phyloP scores from a whole-genome alignment of 2,329 filamentous ascomycete species.

The Phaeosphaeria sp. region DNA sequence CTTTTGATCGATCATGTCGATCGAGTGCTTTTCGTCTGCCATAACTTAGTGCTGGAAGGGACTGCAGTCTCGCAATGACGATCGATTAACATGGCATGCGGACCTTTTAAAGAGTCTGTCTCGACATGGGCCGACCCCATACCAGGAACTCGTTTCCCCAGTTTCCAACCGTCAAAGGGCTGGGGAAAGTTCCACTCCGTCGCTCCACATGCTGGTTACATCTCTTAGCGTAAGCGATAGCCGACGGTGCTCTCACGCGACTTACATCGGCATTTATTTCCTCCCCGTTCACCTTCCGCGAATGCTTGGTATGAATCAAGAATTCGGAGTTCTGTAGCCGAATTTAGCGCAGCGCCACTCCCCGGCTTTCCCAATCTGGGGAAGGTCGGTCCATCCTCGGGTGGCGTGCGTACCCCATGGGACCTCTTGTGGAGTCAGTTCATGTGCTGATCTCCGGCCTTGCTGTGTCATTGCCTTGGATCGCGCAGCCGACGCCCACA shows the following conservation, averaged over 20 bases:
- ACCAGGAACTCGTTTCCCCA: not conserved
- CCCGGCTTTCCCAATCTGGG: not conserved
- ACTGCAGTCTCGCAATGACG: not conserved
- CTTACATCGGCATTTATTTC: not conserved
- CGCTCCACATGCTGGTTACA: not conserved
- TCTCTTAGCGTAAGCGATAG: slow-evolving; percentile 14
- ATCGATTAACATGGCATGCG: not conserved
- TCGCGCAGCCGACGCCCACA: not conserved
- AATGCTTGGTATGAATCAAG: not conserved
- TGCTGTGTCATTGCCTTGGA: not conserved
- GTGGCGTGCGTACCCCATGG: not conserved
- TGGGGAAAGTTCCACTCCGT: not conserved
- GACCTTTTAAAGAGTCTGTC: not conserved
- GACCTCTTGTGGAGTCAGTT: not conserved
- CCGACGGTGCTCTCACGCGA: slow-evolving; percentile 7
- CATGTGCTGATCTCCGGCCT: not conserved
- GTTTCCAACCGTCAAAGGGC: not conserved
- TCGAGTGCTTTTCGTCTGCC: not conserved
- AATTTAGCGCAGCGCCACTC: not conserved
- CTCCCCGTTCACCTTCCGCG: not conserved
- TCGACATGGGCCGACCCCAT: not conserved
- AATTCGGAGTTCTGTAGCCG: not conserved
- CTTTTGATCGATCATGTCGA: not conserved
- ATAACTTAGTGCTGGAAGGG: not conserved
- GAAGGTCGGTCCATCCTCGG: not conserved